phyloP scores from a whole-genome alignment of 2,329 filamentous ascomycete genomes.

The Aspergillus vadensis region DNA sequence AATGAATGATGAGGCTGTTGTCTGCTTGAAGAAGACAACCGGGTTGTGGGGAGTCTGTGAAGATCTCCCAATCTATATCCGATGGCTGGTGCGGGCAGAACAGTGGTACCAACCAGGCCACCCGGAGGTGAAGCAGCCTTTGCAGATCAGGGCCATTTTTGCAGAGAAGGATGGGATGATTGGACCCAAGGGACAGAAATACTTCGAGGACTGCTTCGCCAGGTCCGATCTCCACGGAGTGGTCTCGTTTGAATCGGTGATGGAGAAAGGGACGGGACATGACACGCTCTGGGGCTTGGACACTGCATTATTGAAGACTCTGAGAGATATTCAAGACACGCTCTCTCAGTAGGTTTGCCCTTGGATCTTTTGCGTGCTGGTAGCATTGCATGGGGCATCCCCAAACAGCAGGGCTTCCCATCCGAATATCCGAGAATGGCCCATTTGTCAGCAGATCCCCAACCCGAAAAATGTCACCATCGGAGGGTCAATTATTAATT shows the following conservation, averaged over 20 bases:
- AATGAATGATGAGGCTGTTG: constrained; percentile 1
- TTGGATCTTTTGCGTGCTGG: not conserved
- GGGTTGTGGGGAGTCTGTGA: constrained; percentile 4
- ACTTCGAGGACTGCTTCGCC: not conserved
- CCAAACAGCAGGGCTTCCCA: not conserved
- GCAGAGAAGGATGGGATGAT: constrained; percentile 4
- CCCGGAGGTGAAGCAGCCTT: not conserved
- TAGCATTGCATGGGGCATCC: not conserved
- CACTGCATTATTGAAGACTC: not conserved
- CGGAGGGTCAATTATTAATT: not conserved
- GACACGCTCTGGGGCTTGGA: not conserved
- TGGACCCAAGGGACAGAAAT: not conserved
- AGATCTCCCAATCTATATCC: constrained; percentile 1
- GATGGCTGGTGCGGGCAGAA: not conserved
- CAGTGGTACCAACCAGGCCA: not conserved
- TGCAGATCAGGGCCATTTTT: not conserved
- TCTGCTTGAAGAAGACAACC: constrained; percentile 1
- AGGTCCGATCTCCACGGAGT: not conserved
- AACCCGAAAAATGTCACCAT: not conserved
- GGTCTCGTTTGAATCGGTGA: not conserved
- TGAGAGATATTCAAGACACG: not conserved
- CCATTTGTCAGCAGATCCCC: constrained; percentile 11
- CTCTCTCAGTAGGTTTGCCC: not conserved
- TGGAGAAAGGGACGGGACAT: not conserved
- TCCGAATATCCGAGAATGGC: not conserved